Evolutionary conservation across 2,329 filamentous ascomycete genomes (phyloP).

Genomic region (Fusarium pininemorale): DNA sequence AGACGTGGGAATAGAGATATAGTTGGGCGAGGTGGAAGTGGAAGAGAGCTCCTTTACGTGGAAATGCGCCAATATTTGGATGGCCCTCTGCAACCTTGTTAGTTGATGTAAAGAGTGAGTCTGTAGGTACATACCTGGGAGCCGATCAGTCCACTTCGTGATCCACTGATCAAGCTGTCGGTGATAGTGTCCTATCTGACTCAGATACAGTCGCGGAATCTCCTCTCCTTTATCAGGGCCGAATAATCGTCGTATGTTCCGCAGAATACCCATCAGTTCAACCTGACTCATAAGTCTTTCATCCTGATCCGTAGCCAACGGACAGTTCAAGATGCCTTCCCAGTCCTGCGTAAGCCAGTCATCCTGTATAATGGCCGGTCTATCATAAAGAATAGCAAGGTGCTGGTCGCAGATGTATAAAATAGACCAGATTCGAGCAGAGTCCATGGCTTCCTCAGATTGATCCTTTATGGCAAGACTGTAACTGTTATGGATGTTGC

Average conservation of each 20-base stretch:
- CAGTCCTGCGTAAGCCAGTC: slow-evolving; percentile 66
- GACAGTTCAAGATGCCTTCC: slow-evolving; percentile 61
- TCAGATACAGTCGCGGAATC: slow-evolving; percentile 59
- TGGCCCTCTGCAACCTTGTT: slow-evolving; percentile 37
- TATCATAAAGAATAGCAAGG: slow-evolving; percentile 67
- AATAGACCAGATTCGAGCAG: slow-evolving; percentile 69
- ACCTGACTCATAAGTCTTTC: slow-evolving; percentile 67
- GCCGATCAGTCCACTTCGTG: slow-evolving; percentile 45
- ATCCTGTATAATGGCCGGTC: slow-evolving; percentile 66
- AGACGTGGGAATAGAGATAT: slow-evolving; percentile 53
- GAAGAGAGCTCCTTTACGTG: slow-evolving; percentile 51
- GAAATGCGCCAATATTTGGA: slow-evolving; percentile 50
- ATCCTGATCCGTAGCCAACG: slow-evolving; percentile 62
- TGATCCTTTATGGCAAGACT: slow-evolving; percentile 49
- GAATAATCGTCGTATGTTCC: slow-evolving; percentile 63
- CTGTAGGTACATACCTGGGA: slow-evolving; percentile 40
- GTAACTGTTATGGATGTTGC: slow-evolving; percentile 55
- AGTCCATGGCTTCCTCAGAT: slow-evolving; percentile 58
- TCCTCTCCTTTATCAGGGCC: slow-evolving; percentile 63
- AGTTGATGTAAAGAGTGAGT: too few species aligned
- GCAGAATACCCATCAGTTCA: slow-evolving; percentile 65
- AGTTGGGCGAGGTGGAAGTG: slow-evolving; percentile 55
- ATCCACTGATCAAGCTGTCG: slow-evolving; percentile 52
- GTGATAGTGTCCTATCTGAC: slow-evolving; percentile 52
- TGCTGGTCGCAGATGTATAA: slow-evolving; percentile 70